Percentiles rank a stretch among this genome's conserved stretches.
Evolutionary conservation across 2,329 filamentous ascomycete species (phyloP).

Genomic region (Clonostachys rhizophaga): DNA sequence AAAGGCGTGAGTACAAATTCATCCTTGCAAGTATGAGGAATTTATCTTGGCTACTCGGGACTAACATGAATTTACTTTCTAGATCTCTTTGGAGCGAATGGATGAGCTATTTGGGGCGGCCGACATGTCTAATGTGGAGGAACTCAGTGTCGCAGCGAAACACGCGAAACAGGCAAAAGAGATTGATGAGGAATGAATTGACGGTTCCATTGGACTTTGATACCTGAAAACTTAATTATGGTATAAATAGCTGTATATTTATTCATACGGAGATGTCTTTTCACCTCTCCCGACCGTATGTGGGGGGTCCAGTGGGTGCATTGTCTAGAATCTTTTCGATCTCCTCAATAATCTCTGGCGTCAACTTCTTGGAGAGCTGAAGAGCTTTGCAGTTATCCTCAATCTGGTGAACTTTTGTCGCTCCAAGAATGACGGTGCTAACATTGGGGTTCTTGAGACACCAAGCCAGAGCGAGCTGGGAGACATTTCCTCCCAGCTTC

Average conservation of each 20-base stretch:
- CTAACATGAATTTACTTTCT: not conserved
- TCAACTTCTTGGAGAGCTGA: conserved; percentile 47
- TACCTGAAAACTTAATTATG: no score
- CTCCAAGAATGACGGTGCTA: conserved; percentile 56
- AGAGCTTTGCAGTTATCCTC: conserved; percentile 55
- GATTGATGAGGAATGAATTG: no score
- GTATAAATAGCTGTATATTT: no score
- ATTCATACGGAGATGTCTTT: no score
- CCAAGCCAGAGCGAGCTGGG: conserved; percentile 55
- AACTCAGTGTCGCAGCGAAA: conserved; percentile 4
- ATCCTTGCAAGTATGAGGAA: not conserved
- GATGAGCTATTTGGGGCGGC: conserved; percentile 19
- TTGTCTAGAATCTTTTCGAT: conserved; percentile 56
- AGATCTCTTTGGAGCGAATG: conserved; percentile 16
- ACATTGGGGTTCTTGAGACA: conserved; percentile 58
- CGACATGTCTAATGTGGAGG: conserved; percentile 6
- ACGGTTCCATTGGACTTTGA: no score
- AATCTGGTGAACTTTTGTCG: conserved; percentile 53
- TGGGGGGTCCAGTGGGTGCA: conserved; percentile 13
- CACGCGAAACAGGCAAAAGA: not conserved
- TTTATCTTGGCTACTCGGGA: not conserved
- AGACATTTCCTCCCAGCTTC: conserved; percentile 51
- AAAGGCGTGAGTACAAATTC: conserved; percentile 37
- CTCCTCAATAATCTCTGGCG: conserved; percentile 51
- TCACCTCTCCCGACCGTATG: no score